phyloP scores from a whole-genome alignment of 2,329 filamentous ascomycete genomes.

The Herpotrichia juniperi region DNA sequence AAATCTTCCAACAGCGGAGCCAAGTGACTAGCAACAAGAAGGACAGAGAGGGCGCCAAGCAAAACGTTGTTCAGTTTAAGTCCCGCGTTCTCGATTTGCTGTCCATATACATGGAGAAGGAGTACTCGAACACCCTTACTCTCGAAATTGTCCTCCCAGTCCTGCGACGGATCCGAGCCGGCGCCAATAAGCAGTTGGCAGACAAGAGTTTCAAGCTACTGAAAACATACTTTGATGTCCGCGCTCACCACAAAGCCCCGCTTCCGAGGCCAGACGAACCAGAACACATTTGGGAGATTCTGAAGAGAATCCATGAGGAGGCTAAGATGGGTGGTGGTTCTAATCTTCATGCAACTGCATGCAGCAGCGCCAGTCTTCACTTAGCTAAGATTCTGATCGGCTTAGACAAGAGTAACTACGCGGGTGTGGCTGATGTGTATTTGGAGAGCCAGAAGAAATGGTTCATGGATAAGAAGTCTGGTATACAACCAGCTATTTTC shows the following conservation, averaged over 20 bases:
- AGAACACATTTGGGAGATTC: constrained; percentile 59
- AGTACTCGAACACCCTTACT: constrained; percentile 70
- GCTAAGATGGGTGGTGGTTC: constrained; percentile 67
- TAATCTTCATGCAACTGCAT: constrained; percentile 74
- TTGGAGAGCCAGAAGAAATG: constrained; percentile 51
- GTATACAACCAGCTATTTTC: constrained; percentile 52
- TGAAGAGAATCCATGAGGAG: constrained; percentile 73
- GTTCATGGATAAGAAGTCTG: constrained; percentile 48
- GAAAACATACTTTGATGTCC: constrained; percentile 72
- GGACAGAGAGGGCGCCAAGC: constrained; percentile 84
- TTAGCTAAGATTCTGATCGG: constrained; percentile 67
- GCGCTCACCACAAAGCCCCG: constrained; percentile 53
- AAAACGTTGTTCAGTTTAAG: constrained; percentile 93
- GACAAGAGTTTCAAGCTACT: constrained; percentile 77
- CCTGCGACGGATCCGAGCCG: constrained; percentile 76
- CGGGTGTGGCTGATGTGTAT: constrained; percentile 49
- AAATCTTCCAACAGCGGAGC: constrained; percentile 81
- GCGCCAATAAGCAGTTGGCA: constrained; percentile 74
- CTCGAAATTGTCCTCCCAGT: constrained; percentile 77
- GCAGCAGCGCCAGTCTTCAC: constrained; percentile 74
- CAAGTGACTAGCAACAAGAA: constrained; percentile 74
- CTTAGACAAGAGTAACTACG: constrained; percentile 49
- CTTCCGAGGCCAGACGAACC: constrained; percentile 51
- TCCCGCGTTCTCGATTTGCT: constrained; percentile 88
- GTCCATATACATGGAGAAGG: constrained; percentile 81